Conservation (phyloP, 1,139 yeast genomes). For the Groenewaldozyma auringiensis region DNA sequence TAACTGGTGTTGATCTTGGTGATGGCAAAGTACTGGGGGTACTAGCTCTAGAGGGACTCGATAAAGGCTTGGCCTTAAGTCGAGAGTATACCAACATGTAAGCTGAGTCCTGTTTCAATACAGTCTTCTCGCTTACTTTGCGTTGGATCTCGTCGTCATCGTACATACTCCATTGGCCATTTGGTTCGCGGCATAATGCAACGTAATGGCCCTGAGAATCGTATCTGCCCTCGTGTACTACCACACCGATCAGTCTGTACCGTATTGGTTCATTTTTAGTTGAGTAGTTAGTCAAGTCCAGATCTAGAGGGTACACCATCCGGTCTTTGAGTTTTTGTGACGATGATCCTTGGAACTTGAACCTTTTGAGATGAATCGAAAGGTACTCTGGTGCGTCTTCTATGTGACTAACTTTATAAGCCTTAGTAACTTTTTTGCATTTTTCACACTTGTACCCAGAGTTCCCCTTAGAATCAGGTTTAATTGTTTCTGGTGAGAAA, state of each 20-base stretch:
- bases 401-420: slow-evolving; percentile 66
- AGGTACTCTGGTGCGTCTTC: slow-evolving; percentile 83
- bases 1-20: neutral
- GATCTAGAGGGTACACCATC: slow-evolving; percentile 67
- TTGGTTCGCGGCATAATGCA: slow-evolving; percentile 86
- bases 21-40: neutral
- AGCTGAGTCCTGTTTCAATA: slow-evolving; percentile 73
- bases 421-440: slow-evolving; percentile 70
- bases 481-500: slow-evolving; percentile 71
- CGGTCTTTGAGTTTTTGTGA: slow-evolving; percentile 85
- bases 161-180: slow-evolving; percentile 76
- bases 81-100: slow-evolving; percentile 75
- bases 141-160: slow-evolving; percentile 80
- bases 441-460: slow-evolving; percentile 70
- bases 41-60: slow-evolving; percentile 3
- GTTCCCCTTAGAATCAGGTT: slow-evolving; percentile 50
- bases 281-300: slow-evolving; percentile 59
- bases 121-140: slow-evolving; percentile 62
- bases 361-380: slow-evolving; percentile 79
- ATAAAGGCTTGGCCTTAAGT: slow-evolving; percentile 16
- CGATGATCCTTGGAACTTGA: slow-evolving; percentile 57
- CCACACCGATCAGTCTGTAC: slow-evolving; percentile 75
- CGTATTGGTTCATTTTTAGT: slow-evolving; percentile 37
- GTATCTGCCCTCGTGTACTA: slow-evolving; percentile 91
- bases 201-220: slow-evolving; percentile 90